Conservation (phyloP, 805 yeast genomes). For the Ogataea neopini region DNA sequence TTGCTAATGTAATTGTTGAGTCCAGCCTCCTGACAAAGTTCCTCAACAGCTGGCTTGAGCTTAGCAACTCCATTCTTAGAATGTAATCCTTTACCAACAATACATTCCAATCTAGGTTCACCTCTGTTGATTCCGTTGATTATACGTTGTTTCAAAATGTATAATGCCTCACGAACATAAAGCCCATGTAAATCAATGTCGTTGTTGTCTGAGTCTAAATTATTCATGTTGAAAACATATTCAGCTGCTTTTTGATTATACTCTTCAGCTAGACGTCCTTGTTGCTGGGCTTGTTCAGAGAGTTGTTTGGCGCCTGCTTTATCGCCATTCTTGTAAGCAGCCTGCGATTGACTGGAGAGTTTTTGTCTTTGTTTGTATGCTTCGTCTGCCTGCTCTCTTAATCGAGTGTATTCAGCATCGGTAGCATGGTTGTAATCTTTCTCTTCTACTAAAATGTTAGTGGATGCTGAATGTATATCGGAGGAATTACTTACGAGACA, state of each 20-base stretch:
- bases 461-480: no score
- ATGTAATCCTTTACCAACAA: slow-evolving; percentile 93
- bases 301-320: slow-evolving; percentile 69
- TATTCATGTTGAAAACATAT: slow-evolving; percentile 84
- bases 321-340: slow-evolving; percentile 75
- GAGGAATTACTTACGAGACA: slow-evolving; percentile 24
- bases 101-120: slow-evolving; percentile 69
- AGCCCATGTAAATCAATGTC: slow-evolving; percentile 95
- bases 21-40: slow-evolving; percentile 65
- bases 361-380: slow-evolving; percentile 59
- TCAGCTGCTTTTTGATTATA: slow-evolving; percentile 83
- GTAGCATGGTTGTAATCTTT: slow-evolving; percentile 72
- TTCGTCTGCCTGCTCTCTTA: slow-evolving; percentile 67
- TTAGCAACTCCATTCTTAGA: slow-evolving; percentile 82
- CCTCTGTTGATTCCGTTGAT: slow-evolving; percentile 58
- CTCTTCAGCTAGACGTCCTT: slow-evolving; percentile 59
- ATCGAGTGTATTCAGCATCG: slow-evolving; percentile 60
- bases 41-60: slow-evolving; percentile 85
- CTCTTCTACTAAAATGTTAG: slow-evolving; percentile 12
- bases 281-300: slow-evolving; percentile 67
- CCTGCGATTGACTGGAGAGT: slow-evolving; percentile 67
- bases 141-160: slow-evolving; percentile 71
- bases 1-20: slow-evolving; percentile 63
- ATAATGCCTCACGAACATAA: slow-evolving; percentile 84
- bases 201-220: slow-evolving; percentile 77